phyloP scores from a whole-genome alignment of 2,329 filamentous ascomycete genomes.

The Microascus cirrosus region DNA sequence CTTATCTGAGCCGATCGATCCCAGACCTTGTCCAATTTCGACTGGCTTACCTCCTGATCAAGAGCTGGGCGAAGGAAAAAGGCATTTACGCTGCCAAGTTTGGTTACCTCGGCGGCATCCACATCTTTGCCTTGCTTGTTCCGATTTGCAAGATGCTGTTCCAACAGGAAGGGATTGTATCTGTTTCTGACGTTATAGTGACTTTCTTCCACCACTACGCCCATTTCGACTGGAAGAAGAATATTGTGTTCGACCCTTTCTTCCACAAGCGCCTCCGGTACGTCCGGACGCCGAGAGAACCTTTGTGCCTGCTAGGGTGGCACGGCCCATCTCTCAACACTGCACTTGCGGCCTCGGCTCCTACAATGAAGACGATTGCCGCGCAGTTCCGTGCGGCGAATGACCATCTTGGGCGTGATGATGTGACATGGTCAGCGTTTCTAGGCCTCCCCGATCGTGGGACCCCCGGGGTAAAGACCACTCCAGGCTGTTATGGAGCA shows the following conservation, averaged over 20 bases:
- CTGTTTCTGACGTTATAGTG: constrained; percentile 37
- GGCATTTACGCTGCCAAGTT: constrained; percentile 56
- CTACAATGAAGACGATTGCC: constrained; percentile 38
- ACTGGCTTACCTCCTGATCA: constrained; percentile 47
- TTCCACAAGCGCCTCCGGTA: constrained; percentile 43
- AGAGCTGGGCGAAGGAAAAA: constrained; percentile 47
- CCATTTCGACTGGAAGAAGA: constrained; percentile 43
- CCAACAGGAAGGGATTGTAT: constrained; percentile 20
- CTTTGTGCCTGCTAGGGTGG: constrained; percentile 52
- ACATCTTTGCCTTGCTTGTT: constrained; percentile 51
- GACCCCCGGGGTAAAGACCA: not conserved
- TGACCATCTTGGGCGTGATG: constrained; percentile 21
- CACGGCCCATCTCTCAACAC: constrained; percentile 52
- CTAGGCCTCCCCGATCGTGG: constrained; percentile 12
- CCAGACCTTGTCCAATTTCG: constrained; percentile 48
- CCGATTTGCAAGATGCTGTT: constrained; percentile 46
- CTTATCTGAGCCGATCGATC: constrained; percentile 47
- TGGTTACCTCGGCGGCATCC: constrained; percentile 54
- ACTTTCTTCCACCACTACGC: constrained; percentile 57
- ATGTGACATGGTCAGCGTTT: constrained; percentile 30
- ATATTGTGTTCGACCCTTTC: constrained; percentile 47
- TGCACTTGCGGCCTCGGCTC: constrained; percentile 37
- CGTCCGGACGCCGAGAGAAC: constrained; percentile 43
- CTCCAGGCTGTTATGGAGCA: constrained; percentile 14
- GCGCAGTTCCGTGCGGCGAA: constrained; percentile 38